phyloP scores from a whole-genome alignment of 2,329 filamentous ascomycete species.

The Blastomyces gilchristii region DNA sequence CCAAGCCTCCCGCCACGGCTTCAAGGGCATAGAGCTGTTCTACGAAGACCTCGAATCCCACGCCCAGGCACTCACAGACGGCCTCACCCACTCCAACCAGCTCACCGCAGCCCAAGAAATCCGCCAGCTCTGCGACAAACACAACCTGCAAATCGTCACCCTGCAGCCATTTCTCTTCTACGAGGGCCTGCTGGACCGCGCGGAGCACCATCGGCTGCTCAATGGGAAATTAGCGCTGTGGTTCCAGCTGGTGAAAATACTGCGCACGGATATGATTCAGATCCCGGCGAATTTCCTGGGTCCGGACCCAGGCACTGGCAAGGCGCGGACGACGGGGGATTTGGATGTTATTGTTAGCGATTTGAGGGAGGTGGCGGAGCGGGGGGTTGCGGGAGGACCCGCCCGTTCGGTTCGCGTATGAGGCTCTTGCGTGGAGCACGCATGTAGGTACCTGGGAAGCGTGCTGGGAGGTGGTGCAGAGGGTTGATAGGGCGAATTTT shows the following conservation, averaged over 20 bases:
- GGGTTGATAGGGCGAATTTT: conserved; percentile 60
- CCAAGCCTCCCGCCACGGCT: conserved; percentile 54
- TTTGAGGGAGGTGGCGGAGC: conserved; percentile 53
- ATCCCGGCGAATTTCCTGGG: conserved; percentile 61
- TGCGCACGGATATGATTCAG: conserved; percentile 62
- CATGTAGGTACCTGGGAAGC: conserved; percentile 60
- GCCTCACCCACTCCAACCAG: conserved; percentile 34
- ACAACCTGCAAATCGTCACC: conserved; percentile 36
- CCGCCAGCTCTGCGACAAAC: conserved; percentile 36
- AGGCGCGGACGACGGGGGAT: conserved; percentile 39
- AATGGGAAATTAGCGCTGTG: conserved; percentile 54
- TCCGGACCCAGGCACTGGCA: conserved; percentile 21
- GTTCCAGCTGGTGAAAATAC: conserved; percentile 54
- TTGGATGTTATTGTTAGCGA: conserved; percentile 51
- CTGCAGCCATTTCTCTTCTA: conserved; percentile 71
- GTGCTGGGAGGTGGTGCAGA: conserved; percentile 57
- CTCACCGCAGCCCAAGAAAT: conserved; percentile 50
- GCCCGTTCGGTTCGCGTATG: conserved; percentile 59
- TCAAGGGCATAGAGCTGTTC: conserved; percentile 62
- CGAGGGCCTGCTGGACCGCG: conserved; percentile 59
- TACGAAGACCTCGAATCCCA: conserved; percentile 63
- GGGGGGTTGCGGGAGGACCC: conserved; percentile 53
- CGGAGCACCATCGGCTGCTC: conserved; percentile 47
- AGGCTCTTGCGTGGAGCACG: conserved; percentile 63
- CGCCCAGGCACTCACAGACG: conserved; percentile 39